Conservation (phyloP, 371 early-diverging fungal species). For the Mucor plumbeus region DNA sequence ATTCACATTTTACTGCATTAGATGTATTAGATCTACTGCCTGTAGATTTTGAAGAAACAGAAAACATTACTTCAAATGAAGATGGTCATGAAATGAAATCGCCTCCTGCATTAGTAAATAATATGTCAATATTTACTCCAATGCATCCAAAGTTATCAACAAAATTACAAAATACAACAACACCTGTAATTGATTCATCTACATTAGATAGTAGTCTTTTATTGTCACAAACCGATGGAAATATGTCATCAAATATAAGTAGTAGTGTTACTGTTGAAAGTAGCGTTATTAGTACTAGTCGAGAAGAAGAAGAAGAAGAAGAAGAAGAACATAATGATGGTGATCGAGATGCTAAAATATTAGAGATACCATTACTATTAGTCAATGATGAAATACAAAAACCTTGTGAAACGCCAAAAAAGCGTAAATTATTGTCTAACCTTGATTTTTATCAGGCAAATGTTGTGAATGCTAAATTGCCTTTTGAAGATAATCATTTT, state of each 20-base stretch:
- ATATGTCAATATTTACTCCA: conserved; percentile 18
- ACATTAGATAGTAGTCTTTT: background rate
- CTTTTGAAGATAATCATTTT: conserved; percentile 39
- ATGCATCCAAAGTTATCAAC: conserved; percentile 28
- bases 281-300: background rate
- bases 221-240: conserved; percentile 1
- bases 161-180: conserved; percentile 17
- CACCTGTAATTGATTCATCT: conserved; percentile 1
- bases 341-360: background rate
- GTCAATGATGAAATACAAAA: background rate
- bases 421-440: conserved; percentile 24
- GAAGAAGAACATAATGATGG: background rate
- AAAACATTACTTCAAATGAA: background rate
- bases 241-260: background rate
- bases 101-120: background rate
- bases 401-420: background rate
- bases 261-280: background rate
- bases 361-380: background rate
- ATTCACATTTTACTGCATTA: conserved; percentile 27
- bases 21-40: conserved; percentile 33
- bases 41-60: conserved; percentile 20
- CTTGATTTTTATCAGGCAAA: conserved; percentile 34
- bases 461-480: conserved; percentile 24
- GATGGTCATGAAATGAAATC: background rate
- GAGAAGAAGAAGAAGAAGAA: background rate